phyloP scores from a whole-genome alignment of 176 grass and related monocot genomes.

The Leersia perrieri region DNA sequence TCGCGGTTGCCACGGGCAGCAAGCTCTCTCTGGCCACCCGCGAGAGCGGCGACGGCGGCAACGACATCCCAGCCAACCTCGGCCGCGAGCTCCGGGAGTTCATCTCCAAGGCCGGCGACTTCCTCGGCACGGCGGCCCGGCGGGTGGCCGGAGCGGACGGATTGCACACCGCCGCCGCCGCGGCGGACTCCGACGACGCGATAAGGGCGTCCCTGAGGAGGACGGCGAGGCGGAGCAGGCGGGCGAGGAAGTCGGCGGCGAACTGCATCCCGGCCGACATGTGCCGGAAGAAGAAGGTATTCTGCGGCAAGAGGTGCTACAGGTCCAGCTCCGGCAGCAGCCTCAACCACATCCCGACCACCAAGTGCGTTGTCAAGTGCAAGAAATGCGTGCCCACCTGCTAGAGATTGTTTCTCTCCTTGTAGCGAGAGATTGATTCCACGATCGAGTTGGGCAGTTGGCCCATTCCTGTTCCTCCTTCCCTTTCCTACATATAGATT shows the following conservation, averaged over 20 bases:
- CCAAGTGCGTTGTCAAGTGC: conserved; percentile 68
- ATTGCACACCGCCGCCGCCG: conserved; percentile 22
- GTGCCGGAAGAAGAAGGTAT: conserved; percentile 66
- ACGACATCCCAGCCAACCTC: conserved; percentile 18
- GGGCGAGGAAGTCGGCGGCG: conserved; percentile 17
- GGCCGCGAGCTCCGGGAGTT: conserved; percentile 34
- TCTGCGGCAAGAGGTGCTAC: conserved; percentile 78
- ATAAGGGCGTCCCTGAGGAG: conserved; percentile 5
- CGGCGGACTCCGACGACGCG: neutral
- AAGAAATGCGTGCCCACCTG: conserved; percentile 87
- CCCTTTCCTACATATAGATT: neutral
- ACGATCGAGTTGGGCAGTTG: too few species aligned
- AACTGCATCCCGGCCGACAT: conserved; percentile 52
- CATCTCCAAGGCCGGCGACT: conserved; percentile 40
- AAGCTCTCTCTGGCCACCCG: conserved; percentile 20
- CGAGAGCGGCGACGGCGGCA: conserved; percentile 23
- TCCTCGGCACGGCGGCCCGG: conserved; percentile 35
- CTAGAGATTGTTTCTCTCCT: conserved; percentile 30
- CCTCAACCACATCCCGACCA: conserved; percentile 39
- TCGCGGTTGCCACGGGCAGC: conserved; percentile 43
- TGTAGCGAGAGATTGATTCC: neutral
- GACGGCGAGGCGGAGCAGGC: conserved; percentile 21
- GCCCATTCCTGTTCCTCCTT: neutral
- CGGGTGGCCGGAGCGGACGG: neutral
- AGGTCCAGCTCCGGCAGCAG: conserved; percentile 19